Conservation (phyloP, 2,329 filamentous ascomycete genomes). For the Diplodia corticola region DNA sequence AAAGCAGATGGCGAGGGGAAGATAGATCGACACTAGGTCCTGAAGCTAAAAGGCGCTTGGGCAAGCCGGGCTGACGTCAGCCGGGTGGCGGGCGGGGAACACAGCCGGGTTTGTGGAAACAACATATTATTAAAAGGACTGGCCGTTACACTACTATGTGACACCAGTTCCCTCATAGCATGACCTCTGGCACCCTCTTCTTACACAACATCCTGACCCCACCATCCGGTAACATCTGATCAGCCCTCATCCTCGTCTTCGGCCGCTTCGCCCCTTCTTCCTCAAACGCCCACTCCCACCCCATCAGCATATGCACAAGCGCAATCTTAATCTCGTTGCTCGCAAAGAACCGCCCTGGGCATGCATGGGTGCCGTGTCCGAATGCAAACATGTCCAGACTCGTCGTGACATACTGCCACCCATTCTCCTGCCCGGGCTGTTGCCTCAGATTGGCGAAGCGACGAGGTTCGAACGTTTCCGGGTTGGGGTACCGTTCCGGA, state of each 20-base stretch:
- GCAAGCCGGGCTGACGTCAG: no score
- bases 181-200: neutral
- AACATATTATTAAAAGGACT: no score
- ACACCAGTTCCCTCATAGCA: neutral
- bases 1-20: no score
- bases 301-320: neutral
- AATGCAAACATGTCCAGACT: neutral
- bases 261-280: neutral
- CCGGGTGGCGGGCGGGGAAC: no score
- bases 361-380: neutral
- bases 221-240: neutral
- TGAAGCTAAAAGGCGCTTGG: no score
- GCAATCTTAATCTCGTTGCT: neutral
- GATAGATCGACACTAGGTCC: no score
- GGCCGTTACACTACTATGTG: no score
- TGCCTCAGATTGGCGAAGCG: conserved; percentile 25
- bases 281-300: neutral
- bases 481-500: neutral
- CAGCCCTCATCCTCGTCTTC: neutral
- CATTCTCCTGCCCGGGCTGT: conserved; percentile 18
- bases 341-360: neutral
- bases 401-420: conserved; percentile 6
- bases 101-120: no score
- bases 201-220: neutral
- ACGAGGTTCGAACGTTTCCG: neutral